Evolutionary conservation across 2,329 filamentous ascomycete genomes (phyloP).

Genomic region (Apiospora koreana): DNA sequence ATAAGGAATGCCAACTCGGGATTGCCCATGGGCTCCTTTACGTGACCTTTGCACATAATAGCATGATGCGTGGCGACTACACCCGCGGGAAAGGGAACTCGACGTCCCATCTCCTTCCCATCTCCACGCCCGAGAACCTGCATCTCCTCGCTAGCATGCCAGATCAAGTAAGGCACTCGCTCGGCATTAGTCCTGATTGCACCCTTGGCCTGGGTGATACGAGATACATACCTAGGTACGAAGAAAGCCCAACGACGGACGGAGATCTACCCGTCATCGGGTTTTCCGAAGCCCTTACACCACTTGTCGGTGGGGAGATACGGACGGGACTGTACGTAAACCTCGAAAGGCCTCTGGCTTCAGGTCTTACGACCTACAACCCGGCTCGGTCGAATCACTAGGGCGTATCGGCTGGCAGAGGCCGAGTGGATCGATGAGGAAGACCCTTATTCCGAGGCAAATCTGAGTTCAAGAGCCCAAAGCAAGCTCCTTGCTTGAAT

Average conservation of each 20-base stretch:
- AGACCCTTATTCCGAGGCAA: neutral
- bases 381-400: neutral
- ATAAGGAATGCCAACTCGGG: neutral
- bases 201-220: neutral
- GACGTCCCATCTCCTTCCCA: neutral
- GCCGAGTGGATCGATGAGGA: neutral
- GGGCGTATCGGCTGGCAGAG: neutral
- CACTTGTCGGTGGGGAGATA: neutral
- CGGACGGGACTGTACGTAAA: neutral
- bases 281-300: neutral
- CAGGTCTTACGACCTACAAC: neutral
- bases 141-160: constrained; percentile 9
- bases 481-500: neutral
- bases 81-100: neutral
- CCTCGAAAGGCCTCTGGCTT: neutral
- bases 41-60: constrained; percentile 10
- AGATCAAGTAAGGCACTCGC: neutral
- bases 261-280: neutral
- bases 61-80: neutral
- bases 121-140: neutral
- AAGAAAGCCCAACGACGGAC: neutral
- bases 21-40: neutral
- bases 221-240: no score
- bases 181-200: constrained; percentile 1
- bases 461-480: neutral